A percentile compares a stretch with the other conserved stretches of the same genome.
phyloP scores from a whole-genome alignment of 257 asterid genomes.

The Coffea canephora region DNA sequence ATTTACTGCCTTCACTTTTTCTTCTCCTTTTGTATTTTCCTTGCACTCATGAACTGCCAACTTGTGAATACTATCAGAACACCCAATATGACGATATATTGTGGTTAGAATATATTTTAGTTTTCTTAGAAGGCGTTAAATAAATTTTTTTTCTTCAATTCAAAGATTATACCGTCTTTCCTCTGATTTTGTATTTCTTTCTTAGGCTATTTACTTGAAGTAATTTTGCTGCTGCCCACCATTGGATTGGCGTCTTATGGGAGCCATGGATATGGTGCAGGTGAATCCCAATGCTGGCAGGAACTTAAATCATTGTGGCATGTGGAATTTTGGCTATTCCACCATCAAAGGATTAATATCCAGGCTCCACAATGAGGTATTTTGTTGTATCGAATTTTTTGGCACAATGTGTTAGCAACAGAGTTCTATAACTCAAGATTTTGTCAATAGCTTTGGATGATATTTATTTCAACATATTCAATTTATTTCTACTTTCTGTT shows the following conservation, averaged over 20 bases:
- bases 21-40: background rate
- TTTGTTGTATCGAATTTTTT: constrained; percentile 28
- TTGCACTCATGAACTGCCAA: background rate
- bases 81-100: background rate
- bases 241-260: constrained; percentile 1
- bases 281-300: constrained; percentile 17
- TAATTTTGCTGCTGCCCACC: constrained; percentile 1
- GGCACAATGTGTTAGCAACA: constrained; percentile 12
- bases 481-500: constrained; percentile 13
- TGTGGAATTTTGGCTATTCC: constrained; percentile 21
- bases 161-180: background rate
- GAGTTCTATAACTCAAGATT: constrained; percentile 16
- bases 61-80: background rate
- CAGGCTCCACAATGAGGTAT: constrained; percentile 24
- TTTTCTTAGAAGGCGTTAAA: background rate
- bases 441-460: constrained; percentile 22
- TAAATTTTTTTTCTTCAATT: background rate
- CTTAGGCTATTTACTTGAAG: constrained; percentile 4
- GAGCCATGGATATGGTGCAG: constrained; percentile 17
- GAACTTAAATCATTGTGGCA: constrained; percentile 13
- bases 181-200: constrained; percentile 2
- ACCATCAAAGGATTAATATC: constrained; percentile 22
- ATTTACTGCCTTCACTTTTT: background rate
- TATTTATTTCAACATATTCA: constrained; percentile 1
- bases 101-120: background rate